These are phyloP conservation scores for Sugiyamaella chiloensis DNA, from an alignment of 805 yeast genomes.

Conservation along the genomic window DNA sequence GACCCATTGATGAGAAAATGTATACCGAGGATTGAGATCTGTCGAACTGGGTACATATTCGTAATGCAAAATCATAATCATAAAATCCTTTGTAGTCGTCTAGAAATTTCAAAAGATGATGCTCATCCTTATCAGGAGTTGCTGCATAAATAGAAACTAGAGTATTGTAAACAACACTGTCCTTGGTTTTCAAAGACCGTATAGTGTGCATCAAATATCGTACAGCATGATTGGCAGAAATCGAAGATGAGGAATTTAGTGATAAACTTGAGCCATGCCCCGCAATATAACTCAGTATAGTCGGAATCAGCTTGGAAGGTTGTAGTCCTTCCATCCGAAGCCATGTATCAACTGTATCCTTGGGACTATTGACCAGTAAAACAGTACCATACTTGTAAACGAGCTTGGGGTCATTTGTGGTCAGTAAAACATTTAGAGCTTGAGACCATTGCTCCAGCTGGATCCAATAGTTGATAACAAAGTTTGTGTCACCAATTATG, in stretches of 20 bases:
- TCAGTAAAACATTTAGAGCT: slow-evolving; percentile 53
- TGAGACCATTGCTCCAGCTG: slow-evolving; percentile 69
- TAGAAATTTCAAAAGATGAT: slow-evolving; percentile 48
- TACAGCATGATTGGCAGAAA: slow-evolving; percentile 59
- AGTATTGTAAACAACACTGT: slow-evolving; percentile 60
- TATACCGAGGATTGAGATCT: slow-evolving; percentile 65
- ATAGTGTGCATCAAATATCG: slow-evolving; percentile 59
- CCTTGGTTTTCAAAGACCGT: slow-evolving; percentile 42
- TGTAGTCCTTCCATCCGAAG: slow-evolving; percentile 53
- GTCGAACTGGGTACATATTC: slow-evolving; percentile 62
- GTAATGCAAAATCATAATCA: slow-evolving; percentile 70
- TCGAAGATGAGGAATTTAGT: slow-evolving; percentile 32
- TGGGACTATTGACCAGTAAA: slow-evolving; percentile 64
- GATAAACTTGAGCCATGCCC: slow-evolving; percentile 10
- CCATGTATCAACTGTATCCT: slow-evolving; percentile 76
- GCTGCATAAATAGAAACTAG: slow-evolving; percentile 64
- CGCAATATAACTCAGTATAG: slow-evolving; percentile 62
- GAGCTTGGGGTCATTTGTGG: slow-evolving; percentile 43
- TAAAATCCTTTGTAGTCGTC: slow-evolving; percentile 43
- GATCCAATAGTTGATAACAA: slow-evolving; percentile 66
- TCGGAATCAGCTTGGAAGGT: slow-evolving; percentile 66
- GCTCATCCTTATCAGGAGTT: slow-evolving; percentile 43
- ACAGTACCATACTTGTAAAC: slow-evolving; percentile 70
- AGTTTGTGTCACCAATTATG: slow-evolving; percentile 62
- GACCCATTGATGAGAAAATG: slow-evolving; percentile 62